Evolutionary conservation across 139 green algal species (phyloP).

Genomic region (Coelastrella sp.): DNA sequence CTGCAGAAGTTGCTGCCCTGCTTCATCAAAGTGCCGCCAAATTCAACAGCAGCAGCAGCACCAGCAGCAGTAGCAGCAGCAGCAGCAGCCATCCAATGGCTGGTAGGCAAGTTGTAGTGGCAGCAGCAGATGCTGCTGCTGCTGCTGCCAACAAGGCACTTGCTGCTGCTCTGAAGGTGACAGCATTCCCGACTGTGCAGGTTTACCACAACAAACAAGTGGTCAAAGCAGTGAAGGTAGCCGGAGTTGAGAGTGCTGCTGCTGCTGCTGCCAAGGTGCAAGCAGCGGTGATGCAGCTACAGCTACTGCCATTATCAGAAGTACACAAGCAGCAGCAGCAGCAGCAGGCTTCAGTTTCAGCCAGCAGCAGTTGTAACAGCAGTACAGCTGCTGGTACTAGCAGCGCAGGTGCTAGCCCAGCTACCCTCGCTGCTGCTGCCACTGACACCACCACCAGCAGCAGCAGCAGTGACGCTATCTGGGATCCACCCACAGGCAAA

Average conservation of each 20-base stretch:
- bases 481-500: conserved; percentile 41
- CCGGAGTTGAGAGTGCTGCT: not conserved
- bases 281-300: conserved; percentile 26
- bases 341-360: not conserved
- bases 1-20: not conserved
- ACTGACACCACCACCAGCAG: conserved; percentile 8
- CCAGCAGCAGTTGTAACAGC: not conserved
- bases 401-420: not conserved
- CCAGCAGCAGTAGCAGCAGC: conserved; percentile 13
- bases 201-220: conserved; percentile 35
- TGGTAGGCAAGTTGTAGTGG: not conserved
- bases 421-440: not conserved
- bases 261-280: conserved; percentile 10
- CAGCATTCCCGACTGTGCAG: not conserved
- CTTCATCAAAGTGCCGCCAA: not conserved
- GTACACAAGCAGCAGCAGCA: conserved; percentile 17
- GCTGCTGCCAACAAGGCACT: conserved; percentile 26
- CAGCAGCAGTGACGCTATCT: conserved; percentile 24
- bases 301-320: not conserved
- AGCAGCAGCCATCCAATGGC: not conserved
- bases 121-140: conserved; percentile 37
- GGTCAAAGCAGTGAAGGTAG: conserved; percentile 7
- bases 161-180: conserved; percentile 16
- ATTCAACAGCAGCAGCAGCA: conserved; percentile 15
- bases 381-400: conserved; percentile 7